Percentiles rank a stretch among this genome's conserved stretches.
Conservation (phyloP, 2,329 filamentous ascomycete genomes). For the Ceratocystis lukuohia region DNA sequence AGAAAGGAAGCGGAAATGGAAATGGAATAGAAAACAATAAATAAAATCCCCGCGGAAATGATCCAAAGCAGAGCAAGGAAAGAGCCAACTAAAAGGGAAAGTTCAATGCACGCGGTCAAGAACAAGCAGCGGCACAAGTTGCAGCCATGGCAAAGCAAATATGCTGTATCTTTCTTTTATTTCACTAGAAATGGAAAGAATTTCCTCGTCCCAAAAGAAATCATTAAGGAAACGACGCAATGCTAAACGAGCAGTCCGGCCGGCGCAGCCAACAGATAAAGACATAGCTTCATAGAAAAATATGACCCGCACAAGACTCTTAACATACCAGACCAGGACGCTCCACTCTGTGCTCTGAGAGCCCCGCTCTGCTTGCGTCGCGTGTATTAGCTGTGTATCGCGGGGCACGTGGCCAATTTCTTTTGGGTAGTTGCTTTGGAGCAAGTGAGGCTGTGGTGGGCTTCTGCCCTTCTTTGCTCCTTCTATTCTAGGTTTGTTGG, state of each 20-base stretch:
- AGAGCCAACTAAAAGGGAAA: no score
- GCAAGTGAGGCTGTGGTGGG: neutral
- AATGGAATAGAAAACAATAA: no score
- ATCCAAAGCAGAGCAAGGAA: neutral
- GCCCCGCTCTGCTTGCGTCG: neutral
- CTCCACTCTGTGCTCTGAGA: neutral
- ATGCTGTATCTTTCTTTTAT: no score
- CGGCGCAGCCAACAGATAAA: neutral
- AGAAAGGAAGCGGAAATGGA: neutral
- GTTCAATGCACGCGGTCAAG: neutral
- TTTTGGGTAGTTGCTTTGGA: neutral
- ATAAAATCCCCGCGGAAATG: no score
- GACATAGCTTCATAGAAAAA: conserved; percentile 1
- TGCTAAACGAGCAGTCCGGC: neutral
- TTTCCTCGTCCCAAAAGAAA: no score
- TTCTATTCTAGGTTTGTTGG: neutral
- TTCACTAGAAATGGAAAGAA: no score
- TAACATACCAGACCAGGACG: no score
- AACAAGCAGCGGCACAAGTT: neutral
- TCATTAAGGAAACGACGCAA: no score
- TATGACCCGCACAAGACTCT: neutral
- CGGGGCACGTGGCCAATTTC: neutral
- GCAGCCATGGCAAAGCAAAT: no score
- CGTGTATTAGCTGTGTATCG: neutral
- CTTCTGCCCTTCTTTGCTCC: neutral